Base-by-base conservation (phyloP, 2,329 filamentous ascomycete genomes). In the Teratosphaeria gauchensis region DNA sequence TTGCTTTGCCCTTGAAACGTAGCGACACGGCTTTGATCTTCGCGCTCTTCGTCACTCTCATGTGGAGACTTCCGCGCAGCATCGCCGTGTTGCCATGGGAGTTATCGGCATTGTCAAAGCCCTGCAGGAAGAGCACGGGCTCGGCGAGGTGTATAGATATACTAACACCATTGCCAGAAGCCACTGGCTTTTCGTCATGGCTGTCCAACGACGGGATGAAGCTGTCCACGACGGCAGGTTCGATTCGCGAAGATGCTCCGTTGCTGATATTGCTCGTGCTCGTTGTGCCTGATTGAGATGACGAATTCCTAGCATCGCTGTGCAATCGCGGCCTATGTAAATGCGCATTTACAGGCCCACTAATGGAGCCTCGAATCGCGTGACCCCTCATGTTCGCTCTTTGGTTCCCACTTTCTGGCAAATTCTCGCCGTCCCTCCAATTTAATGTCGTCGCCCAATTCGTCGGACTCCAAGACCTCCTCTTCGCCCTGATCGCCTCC, bases 21-120 rank as follows among this genome's bases (percentile, higher is more conserved):
- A 99, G 79, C 5, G 88, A 91, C 28, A 99, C 83, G 3, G 90
- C 87, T 77, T 96, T 96, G 65, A 99, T 86, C 75, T 99, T 99
- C 53, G 91, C 85, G 64, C 89, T 88, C 71, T 97, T 97, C 53
- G 88, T 86, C 12, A 97, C 83, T 60, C 87, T 87, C 46, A 99
- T 72, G 67, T 89, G 87, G 58, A 99, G 74, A 64, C 86, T 91
- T 19, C 94, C 94, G 58, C 94, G 83, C 14, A 99, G 79, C 70
- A 99, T 86, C 1, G 92, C 89, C 6, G 90, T 92, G 56, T 82
- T 87, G 55, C 84, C 80, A 2, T 82, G 80, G 11, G 84, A 81
- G 65, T 66, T 76, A 54, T 86, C 83, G 59, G 85, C 81, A 64
- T 89, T 86, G 59, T 91, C 87, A 67, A 92, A 91, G 0, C 89